Base-by-base conservation (phyloP, 208 protist species). In the Angomonas desouzai region DNA sequence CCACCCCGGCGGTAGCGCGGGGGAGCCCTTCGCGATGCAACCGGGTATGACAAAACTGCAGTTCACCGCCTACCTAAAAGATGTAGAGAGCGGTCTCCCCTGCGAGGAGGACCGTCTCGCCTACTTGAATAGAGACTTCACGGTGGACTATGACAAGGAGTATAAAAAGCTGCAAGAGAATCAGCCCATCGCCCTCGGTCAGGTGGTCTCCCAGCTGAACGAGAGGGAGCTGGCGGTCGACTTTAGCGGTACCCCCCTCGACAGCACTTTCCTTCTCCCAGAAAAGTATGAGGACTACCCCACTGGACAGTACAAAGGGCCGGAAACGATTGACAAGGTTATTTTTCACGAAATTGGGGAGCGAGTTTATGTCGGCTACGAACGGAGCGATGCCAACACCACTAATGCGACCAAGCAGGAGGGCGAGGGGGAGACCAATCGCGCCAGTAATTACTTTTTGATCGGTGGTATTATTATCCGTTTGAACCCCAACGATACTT, bases 401-500 rank as follows among this genome's bases (percentile, higher is more conserved):
- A 3, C 40, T 1, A 3, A 30, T 13, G 23, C 56, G 4, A 30
- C 56, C 23, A 30, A 47, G 11, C 20, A 63, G 7, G 27, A 1
- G 23, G 48, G 30, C n/a, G 20, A 36, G 4, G 55, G 58, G 20
- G 70, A 56, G 43, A 72, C 13, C 11, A 49, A 55, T 7, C 18
- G 27, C 10, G 58, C 38, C 13, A 63, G 38, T 29, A 49, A 38
- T 29, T 28, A 45, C 32, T 72, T 79, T 34, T 61, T 90, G 9
- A 77, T 91, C 55, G 88, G 83, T 18, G 89, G 85, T 40, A 70
- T 91, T 11, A 79, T 95, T 13, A 75, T 87, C 7, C 79, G 83
- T 22, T 77, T 91, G 2, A 91, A 92, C 66, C 70, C 72, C 3
- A 91, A 92, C 65, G 89, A 83, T 11, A 95, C 85, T 27, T 86